Percentiles rank a stretch among this genome's conserved stretches.
Conservation (phyloP, 2,329 filamentous ascomycete genomes). For the Colletotrichum sp. region DNA sequence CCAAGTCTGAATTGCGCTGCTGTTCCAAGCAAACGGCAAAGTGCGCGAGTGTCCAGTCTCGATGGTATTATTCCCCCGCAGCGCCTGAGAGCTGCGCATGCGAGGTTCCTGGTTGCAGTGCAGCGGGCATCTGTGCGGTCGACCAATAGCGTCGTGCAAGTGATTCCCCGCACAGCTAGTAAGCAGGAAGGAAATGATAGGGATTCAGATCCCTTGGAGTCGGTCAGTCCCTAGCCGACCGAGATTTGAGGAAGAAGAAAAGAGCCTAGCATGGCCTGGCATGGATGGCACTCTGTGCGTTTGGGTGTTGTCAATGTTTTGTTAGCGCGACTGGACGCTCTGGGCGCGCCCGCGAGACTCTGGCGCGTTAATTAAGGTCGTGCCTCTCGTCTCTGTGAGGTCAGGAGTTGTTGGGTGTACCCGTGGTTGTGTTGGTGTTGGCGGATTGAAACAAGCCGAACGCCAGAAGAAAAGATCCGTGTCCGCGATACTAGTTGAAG, state of each 20-base stretch:
- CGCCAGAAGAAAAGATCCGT: constrained; percentile 3
- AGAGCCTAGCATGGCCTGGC: neutral
- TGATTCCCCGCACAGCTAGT: neutral
- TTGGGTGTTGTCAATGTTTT: neutral
- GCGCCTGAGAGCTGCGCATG: constrained; percentile 6
- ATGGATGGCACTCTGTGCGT: neutral
- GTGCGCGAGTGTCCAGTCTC: neutral
- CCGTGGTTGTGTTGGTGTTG: neutral
- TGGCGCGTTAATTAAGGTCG: neutral
- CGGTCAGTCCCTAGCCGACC: neutral
- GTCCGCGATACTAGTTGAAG: neutral
- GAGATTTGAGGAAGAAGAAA: neutral
- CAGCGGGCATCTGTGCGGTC: neutral
- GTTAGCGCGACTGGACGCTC: neutral
- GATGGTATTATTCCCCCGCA: neutral
- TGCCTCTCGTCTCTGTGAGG: neutral
- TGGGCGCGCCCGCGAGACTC: neutral
- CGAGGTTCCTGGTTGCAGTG: neutral
- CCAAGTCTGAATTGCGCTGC: neutral
- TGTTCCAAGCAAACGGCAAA: neutral
- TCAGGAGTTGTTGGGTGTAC: neutral
- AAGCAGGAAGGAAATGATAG: neutral
- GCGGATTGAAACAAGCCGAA: constrained; percentile 5
- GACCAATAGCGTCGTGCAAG: neutral
- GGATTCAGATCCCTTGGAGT: neutral